Percentiles rank a stretch among this genome's conserved stretches.
phyloP scores from a whole-genome alignment of 768 basidiomycete species.

The Vararia minispora region DNA sequence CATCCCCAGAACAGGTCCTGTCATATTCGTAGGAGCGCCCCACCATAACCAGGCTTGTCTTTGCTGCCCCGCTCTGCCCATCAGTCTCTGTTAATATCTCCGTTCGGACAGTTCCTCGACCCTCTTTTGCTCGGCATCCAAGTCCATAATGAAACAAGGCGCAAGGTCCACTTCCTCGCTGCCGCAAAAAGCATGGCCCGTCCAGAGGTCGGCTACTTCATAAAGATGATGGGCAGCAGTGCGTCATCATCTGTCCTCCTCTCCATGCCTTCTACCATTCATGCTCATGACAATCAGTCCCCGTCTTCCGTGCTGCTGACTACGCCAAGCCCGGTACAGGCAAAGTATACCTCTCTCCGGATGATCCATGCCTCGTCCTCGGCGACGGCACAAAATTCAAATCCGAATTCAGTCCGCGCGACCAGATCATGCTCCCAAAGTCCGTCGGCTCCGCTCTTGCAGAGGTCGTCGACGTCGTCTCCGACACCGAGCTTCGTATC shows the following conservation, averaged over 20 bases:
- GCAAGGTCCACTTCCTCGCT: slow-evolving; percentile 75
- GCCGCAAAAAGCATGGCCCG: slow-evolving; percentile 85
- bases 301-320: slow-evolving; percentile 88
- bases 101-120: slow-evolving; percentile 69
- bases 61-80: slow-evolving; percentile 8
- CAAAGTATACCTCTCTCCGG: slow-evolving; percentile 51
- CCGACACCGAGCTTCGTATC: slow-evolving; percentile 73
- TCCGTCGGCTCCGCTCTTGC: slow-evolving; percentile 63
- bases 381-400: slow-evolving; percentile 77
- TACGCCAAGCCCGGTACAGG: slow-evolving; percentile 69
- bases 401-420: slow-evolving; percentile 59
- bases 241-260: slow-evolving; percentile 17
- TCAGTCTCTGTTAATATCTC: not conserved
- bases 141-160: slow-evolving; percentile 73
- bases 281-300: slow-evolving; percentile 40
- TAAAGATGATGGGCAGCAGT: slow-evolving; percentile 84
- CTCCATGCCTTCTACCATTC: not conserved
- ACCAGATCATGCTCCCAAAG: slow-evolving; percentile 84
- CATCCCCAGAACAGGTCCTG: slow-evolving; percentile 78
- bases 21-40: slow-evolving; percentile 90
- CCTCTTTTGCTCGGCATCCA: slow-evolving; percentile 72
- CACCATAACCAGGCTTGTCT: slow-evolving; percentile 75
- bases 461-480: slow-evolving; percentile 81
- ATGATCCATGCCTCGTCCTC: slow-evolving; percentile 72
- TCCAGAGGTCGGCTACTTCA: slow-evolving; percentile 64